Evolutionary conservation across 2,329 filamentous ascomycete species (phyloP), one percentile per base, ranked within the genome.

Genomic region (Boeremia lycopersici): DNA sequence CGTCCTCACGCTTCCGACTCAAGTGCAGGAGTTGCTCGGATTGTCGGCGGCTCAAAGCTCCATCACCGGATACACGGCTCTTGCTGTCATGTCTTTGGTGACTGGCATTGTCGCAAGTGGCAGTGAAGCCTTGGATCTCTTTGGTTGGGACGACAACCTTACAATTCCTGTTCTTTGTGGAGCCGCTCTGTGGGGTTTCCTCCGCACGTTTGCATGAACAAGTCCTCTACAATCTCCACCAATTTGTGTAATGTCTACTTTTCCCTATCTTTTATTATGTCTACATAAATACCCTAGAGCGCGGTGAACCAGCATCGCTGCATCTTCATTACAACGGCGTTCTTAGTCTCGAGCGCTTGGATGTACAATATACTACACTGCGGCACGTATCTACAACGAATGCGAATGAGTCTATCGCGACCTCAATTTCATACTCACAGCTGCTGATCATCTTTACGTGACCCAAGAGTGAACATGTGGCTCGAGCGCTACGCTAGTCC

Each of bases 71-170:
- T 79, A 83, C 1, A 64, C 88, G 57, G 95, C 95, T 1, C 80
- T 98, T 31, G 88, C 86, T 4, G 79, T 91, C 54, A 86, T 98
- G 85, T 91, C 91, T 70, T 62, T 96, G 34, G 91, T 90, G 78
- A 93, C 93, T 6, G 95, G 95, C n/a, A 77, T 98, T 38, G 86
- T 93, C 48, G 95, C 92, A 36, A 91, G 92, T 52, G 87, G 87
- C 39, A 97, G 92, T 69, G 95, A 99, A 77, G 89, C 93, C 13
- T 82, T 96, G 40, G 92, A 99, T 77, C 70, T 98, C 0, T 97
- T 92, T 73, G 91, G 92, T 42, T 93, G 91, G 89, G 95, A 99
- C 70, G 95, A 99, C 77, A 99, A 99, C 76, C 80, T 99, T 66
- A 98, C 93, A 44, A 99, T 99, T 74, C 95, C 95, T 2, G 86